These are phyloP conservation scores for Gynandropsis gynandra DNA, from an alignment of 345 rosid species.

Conservation along the genomic window DNA sequence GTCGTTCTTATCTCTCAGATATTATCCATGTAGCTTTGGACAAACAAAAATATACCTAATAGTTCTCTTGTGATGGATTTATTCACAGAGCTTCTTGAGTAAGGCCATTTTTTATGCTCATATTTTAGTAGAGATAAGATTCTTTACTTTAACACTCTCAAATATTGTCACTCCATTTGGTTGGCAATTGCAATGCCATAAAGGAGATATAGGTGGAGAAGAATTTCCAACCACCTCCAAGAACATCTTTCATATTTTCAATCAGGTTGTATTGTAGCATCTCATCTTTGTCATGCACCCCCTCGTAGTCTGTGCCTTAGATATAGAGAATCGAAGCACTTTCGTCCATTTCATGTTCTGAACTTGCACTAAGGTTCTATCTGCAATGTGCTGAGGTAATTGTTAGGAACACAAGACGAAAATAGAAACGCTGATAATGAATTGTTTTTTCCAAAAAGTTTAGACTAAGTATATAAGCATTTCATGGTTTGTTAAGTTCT, in stretches of 20 bases:
- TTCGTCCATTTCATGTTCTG: conserved; percentile 63
- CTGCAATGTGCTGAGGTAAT: conserved; percentile 90
- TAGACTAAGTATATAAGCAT: neutral
- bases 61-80: no score
- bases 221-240: conserved; percentile 55
- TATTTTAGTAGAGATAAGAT: no score
- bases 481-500: neutral
- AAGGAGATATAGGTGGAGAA: conserved; percentile 58
- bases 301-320: conserved; percentile 6
- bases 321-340: conserved; percentile 65
- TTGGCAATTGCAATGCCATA: conserved; percentile 58
- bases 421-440: neutral
- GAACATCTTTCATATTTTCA: conserved; percentile 66
- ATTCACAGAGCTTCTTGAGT: no score
- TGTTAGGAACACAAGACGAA: conserved; percentile 7
- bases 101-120: neutral
- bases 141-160: conserved; percentile 3
- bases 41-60: no score
- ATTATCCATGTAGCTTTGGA: no score
- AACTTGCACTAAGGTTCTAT: conserved; percentile 69
- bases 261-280: conserved; percentile 40
- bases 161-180: conserved; percentile 46
- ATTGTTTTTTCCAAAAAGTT: no score
- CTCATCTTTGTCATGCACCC: no score
- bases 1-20: no score